These are phyloP conservation scores for Ophioceras dolichostomum DNA, from an alignment of 2,329 filamentous ascomycete genomes.

Conservation along the genomic window DNA sequence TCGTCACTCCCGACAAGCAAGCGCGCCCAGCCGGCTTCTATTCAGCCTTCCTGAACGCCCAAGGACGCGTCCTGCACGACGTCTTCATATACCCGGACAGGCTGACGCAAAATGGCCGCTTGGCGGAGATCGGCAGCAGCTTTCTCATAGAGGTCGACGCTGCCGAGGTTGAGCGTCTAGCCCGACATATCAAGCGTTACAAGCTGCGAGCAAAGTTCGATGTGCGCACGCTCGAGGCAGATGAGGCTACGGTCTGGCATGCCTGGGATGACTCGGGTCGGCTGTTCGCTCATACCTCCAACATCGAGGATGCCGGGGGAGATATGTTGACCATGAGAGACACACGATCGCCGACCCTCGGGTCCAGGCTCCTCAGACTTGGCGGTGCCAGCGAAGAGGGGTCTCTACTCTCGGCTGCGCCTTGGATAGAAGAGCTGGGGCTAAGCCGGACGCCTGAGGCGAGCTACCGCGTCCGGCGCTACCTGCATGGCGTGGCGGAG, in stretches of 20 bases:
- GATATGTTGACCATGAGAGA: conserved; percentile 31
- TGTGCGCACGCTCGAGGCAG: conserved; percentile 51
- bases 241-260: conserved; percentile 59
- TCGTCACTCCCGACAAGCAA: conserved; percentile 28
- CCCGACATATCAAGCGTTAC: conserved; percentile 69
- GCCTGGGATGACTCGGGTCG: conserved; percentile 49
- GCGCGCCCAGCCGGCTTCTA: conserved; percentile 49
- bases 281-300: neutral
- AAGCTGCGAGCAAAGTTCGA: conserved; percentile 73
- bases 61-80: conserved; percentile 76
- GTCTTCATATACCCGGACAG: conserved; percentile 71
- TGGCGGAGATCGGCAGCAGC: conserved; percentile 17
- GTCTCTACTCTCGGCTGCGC: too few species aligned
- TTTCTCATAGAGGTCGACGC: conserved; percentile 80
- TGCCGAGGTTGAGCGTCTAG: conserved; percentile 45
- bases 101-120: conserved; percentile 10
- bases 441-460: conserved; percentile 25
- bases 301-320: conserved; percentile 2
- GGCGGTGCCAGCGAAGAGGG: too few species aligned
- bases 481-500: conserved; percentile 72
- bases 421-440: conserved; percentile 12
- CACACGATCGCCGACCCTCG: conserved; percentile 41
- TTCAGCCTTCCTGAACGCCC: conserved; percentile 73
- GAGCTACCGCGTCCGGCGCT: conserved; percentile 64
- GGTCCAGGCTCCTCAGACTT: conserved; percentile 31